Percentiles rank a stretch among this genome's conserved stretches.
phyloP scores from a whole-genome alignment of 2,329 filamentous ascomycete genomes.

The Ascochyta fabae region DNA sequence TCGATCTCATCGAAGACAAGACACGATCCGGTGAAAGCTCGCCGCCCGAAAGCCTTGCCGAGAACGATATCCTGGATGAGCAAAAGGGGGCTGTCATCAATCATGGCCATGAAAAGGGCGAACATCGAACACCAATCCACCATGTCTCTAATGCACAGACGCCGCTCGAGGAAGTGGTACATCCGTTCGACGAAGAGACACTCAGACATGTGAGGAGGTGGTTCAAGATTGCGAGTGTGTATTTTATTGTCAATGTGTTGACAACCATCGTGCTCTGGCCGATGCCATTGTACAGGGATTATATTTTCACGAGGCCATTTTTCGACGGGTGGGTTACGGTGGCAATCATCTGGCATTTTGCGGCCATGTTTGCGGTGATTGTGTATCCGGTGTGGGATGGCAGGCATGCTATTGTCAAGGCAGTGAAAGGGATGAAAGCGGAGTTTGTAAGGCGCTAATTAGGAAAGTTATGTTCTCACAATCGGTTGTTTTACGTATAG shows the following conservation, averaged over 20 bases:
- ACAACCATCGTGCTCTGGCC: slow-evolving; percentile 73
- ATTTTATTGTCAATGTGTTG: slow-evolving; percentile 16
- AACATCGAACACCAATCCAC: background rate
- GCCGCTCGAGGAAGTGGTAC: slow-evolving; percentile 16
- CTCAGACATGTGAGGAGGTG: slow-evolving; percentile 11
- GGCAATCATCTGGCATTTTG: slow-evolving; percentile 76
- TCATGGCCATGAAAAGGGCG: background rate
- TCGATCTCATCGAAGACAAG: slow-evolving; percentile 18
- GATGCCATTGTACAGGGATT: slow-evolving; percentile 86
- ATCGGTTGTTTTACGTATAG: too few species aligned
- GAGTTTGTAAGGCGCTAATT: background rate
- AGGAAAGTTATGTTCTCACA: too few species aligned
- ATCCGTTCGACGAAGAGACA: slow-evolving; percentile 16
- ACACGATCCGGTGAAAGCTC: slow-evolving; percentile 5
- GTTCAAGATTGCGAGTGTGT: slow-evolving; percentile 18
- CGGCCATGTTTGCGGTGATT: slow-evolving; percentile 73
- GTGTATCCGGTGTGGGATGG: slow-evolving; percentile 80
- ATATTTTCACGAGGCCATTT: slow-evolving; percentile 79
- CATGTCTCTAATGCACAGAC: slow-evolving; percentile 8
- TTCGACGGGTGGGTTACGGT: slow-evolving; percentile 77
- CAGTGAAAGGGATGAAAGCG: slow-evolving; percentile 1
- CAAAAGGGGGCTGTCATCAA: background rate
- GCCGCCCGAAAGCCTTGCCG: slow-evolving; percentile 5
- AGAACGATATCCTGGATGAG: background rate
- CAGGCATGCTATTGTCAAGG: slow-evolving; percentile 15